Base-by-base conservation (phyloP, 495 filamentous ascomycete genomes). In the Annulohypoxylon stygium region DNA sequence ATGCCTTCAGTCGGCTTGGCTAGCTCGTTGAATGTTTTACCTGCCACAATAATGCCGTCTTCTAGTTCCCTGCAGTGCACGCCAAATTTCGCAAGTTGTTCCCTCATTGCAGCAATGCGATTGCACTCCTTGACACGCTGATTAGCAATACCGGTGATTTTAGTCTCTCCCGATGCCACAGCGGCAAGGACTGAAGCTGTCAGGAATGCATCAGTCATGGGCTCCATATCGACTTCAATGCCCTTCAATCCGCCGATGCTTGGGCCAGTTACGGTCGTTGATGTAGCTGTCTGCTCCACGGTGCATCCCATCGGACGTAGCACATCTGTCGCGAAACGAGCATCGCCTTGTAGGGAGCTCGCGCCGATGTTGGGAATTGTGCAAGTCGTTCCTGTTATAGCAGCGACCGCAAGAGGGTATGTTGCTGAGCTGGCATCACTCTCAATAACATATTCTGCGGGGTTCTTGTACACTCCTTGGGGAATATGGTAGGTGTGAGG, bases 81-180 rank as follows among this genome's bases (percentile, higher is more conserved):
- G 10, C 96, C 95, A 75, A 97, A 99, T 76, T 98, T 97, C n/a
- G 91, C 92, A 43, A 99, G 88, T 80, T 98, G 90, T 69, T 95
- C 93, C 74, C 95, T 94, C 97, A 99, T 98, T 45, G 97, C 97
- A 75, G 87, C 85, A 75, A 99, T 98, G 30, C 96, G 92, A 80
- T 99, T 97, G 84, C 96, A 99, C 80, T 99, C 96, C 80, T 99
- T 99, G 69, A 98, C 94, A 69, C 95, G 89, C 79, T 99, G 96
- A 78, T 99, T 99, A n/a, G 96, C 95, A 80, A 99, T 99, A 53
- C 96, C 96, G 23, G 89, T 90, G 63, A 99, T 98, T 59, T 88
- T 88, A 14, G 93, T 98, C 0, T 93, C 93, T 0, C 91, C 90
- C 12, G 87, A 90, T n/a, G 95, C 94, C 47, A 96, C 93, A 57